These are phyloP conservation scores for Xylaria sp. DNA, from an alignment of 2,329 filamentous ascomycete genomes.

Conservation along the genomic window DNA sequence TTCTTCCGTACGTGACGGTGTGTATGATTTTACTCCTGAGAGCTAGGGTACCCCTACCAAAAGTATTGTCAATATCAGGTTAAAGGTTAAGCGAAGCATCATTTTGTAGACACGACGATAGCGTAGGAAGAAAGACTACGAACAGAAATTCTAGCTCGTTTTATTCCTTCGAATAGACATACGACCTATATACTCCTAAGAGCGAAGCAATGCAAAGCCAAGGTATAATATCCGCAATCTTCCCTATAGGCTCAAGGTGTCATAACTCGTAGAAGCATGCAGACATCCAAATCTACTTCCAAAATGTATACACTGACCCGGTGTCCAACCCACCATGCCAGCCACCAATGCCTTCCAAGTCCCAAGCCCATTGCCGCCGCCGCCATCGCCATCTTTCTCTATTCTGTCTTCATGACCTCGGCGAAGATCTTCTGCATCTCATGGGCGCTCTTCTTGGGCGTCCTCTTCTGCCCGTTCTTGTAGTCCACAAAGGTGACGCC, in stretches of 20 bases:
- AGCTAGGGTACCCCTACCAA: neutral
- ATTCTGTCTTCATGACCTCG: constrained; percentile 73
- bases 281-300: constrained; percentile 22
- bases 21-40: neutral
- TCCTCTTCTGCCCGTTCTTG: constrained; percentile 78
- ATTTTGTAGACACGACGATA: neutral
- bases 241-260: constrained; percentile 26
- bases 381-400: neutral
- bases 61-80: neutral
- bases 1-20: neutral
- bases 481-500: constrained; percentile 89
- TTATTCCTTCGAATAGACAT: neutral
- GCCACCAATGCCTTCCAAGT: constrained; percentile 4
- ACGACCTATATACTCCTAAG: neutral
- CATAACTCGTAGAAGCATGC: constrained; percentile 24
- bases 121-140: neutral
- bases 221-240: constrained; percentile 60
- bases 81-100: neutral
- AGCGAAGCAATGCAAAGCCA: constrained; percentile 40
- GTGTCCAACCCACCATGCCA: constrained; percentile 9
- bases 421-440: constrained; percentile 78
- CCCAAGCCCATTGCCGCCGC: neutral
- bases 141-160: neutral
- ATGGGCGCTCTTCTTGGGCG: constrained; percentile 85
- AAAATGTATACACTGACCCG: constrained; percentile 18